These are phyloP conservation scores for Aspergillus luchuensis DNA, from an alignment of 2,329 filamentous ascomycete genomes.

Conservation along the genomic window DNA sequence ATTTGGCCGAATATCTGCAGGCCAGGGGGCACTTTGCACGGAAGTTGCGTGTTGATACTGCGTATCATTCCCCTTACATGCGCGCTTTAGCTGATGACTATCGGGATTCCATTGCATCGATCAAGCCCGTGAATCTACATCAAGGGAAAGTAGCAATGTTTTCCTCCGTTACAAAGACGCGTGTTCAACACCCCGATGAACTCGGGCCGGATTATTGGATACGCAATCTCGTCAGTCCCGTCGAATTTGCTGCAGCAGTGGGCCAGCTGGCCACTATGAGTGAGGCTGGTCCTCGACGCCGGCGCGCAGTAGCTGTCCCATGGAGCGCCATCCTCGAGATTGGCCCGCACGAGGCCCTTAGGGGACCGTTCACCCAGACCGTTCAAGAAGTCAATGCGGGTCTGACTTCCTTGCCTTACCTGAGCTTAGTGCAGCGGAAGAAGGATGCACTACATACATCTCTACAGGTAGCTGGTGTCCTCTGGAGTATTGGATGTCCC, in stretches of 20 bases:
- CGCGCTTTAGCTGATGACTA: not conserved
- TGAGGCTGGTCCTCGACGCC: not conserved
- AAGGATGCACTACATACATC: slow-evolving; percentile 17
- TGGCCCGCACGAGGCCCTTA: slow-evolving; percentile 33
- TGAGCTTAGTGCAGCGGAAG: slow-evolving; percentile 16
- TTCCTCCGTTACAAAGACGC: slow-evolving; percentile 29
- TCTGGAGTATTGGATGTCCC: slow-evolving; percentile 20
- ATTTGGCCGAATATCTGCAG: slow-evolving; percentile 50
- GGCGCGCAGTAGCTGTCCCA: not conserved
- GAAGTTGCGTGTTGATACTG: not conserved
- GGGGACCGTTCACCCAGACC: slow-evolving; percentile 28
- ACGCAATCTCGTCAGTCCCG: slow-evolving; percentile 26
- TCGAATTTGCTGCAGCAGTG: slow-evolving; percentile 26
- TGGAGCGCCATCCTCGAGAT: slow-evolving; percentile 27
- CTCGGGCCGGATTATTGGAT: slow-evolving; percentile 26
- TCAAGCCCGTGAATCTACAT: slow-evolving; percentile 11
- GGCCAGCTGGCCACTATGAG: slow-evolving; percentile 10
- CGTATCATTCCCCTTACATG: not conserved
- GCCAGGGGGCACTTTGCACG: slow-evolving; percentile 6
- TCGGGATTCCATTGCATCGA: slow-evolving; percentile 17
- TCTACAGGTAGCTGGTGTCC: slow-evolving; percentile 14
- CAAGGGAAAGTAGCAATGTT: slow-evolving; percentile 22
- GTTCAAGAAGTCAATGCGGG: too few relatives aligned
- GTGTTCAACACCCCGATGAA: slow-evolving; percentile 15
- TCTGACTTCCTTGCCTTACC: slow-evolving; percentile 9